phyloP scores from a whole-genome alignment of 257 asterid species.

The Rubia yunnanensis region DNA sequence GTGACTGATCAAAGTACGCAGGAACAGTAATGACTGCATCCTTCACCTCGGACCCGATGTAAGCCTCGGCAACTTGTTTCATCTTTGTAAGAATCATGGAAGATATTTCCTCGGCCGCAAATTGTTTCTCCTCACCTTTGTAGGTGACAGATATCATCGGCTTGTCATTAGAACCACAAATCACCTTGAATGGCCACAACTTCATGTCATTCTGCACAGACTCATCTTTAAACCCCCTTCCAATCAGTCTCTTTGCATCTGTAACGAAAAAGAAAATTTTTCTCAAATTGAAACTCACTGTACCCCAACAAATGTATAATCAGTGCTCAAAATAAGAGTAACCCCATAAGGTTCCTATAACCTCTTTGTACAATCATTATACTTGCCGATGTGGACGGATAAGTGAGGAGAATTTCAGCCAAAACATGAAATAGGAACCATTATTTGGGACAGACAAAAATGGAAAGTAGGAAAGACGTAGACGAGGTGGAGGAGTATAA shows the following conservation, averaged over 20 bases:
- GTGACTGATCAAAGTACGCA: background rate
- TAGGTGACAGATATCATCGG: background rate
- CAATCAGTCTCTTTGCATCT: slow-evolving; percentile 3
- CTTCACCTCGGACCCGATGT: background rate
- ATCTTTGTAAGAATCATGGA: background rate
- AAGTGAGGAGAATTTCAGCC: no score
- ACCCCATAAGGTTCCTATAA: no score
- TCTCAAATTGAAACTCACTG: no score
- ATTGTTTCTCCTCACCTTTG: background rate
- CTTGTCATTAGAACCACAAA: background rate
- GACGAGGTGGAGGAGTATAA: no score
- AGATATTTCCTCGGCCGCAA: background rate
- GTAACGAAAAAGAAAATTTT: background rate
- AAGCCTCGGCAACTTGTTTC: background rate
- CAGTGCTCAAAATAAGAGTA: no score
- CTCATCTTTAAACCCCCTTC: background rate
- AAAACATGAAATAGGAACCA: no score
- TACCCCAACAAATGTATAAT: no score
- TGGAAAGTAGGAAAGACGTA: no score
- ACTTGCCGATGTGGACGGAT: no score
- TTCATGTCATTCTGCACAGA: background rate
- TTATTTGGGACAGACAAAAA: no score
- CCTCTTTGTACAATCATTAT: no score
- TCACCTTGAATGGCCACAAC: background rate
- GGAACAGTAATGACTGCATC: background rate